Conservation (phyloP, 768 basidiomycete species). For the Tremella mesenterica region DNA sequence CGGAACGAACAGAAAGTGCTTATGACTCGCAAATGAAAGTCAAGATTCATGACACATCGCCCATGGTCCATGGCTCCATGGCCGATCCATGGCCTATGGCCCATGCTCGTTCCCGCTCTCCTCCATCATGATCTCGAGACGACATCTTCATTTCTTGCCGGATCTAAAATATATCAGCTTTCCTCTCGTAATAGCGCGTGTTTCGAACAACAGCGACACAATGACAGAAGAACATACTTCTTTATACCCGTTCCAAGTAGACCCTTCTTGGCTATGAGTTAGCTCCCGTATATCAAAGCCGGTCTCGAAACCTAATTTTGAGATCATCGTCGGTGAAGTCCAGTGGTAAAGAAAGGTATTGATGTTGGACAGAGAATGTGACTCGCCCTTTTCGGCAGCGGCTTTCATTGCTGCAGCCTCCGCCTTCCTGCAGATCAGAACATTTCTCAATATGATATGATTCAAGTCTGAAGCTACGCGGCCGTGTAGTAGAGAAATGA, state of each 20-base stretch:
- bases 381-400: slow-evolving; percentile 22
- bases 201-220: neutral
- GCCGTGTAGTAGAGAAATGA: neutral
- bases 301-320: too few species aligned
- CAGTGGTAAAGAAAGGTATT: too few species aligned
- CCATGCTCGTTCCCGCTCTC: too few species aligned
- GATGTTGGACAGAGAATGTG: neutral
- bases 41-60: too few species aligned
- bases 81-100: too few species aligned
- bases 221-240: slow-evolving; percentile 22
- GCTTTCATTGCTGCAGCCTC: slow-evolving; percentile 26
- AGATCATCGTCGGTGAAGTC: too few species aligned
- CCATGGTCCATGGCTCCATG: too few species aligned
- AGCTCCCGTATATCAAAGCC: neutral
- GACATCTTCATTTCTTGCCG: slow-evolving; percentile 30
- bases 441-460: neutral
- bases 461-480: too few species aligned
- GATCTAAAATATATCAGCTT: slow-evolving; percentile 16
- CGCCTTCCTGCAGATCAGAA: slow-evolving; percentile 8
- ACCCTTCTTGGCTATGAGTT: slow-evolving; percentile 21
- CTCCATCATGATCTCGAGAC: too few species aligned
- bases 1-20: too few species aligned
- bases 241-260: slow-evolving; percentile 38
- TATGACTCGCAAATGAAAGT: too few species aligned
- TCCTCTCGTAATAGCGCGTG: too few species aligned